Conservation (phyloP, 129 eudicot genomes). For the Chrysanthemum lavandulifolium region DNA sequence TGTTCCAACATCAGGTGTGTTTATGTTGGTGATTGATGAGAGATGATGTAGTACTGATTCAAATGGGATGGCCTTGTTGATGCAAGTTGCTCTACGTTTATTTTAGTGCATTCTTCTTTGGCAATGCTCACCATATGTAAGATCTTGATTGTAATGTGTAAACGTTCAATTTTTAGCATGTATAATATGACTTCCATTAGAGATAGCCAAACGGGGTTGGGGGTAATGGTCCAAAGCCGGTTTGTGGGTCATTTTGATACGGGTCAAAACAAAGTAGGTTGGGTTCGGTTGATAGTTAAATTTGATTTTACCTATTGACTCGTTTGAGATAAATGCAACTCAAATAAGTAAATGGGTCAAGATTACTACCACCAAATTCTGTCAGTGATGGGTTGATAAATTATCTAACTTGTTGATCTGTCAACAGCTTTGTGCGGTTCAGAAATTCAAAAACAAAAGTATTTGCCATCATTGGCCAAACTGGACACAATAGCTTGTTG, state of each 20-base stretch:
- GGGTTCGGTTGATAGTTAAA: too few relatives aligned
- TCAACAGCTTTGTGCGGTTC: slow-evolving; percentile 82
- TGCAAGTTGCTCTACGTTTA: slow-evolving; percentile 28
- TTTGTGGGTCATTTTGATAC: too few relatives aligned
- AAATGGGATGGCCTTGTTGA: slow-evolving; percentile 47
- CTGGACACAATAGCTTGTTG: slow-evolving; percentile 79
- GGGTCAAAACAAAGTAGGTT: too few relatives aligned
- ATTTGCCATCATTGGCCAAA: slow-evolving; percentile 82
- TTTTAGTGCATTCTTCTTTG: slow-evolving; percentile 94
- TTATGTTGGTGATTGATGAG: slow-evolving; percentile 45
- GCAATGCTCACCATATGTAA: slow-evolving; percentile 97
- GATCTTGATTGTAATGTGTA: slow-evolving; percentile 17
- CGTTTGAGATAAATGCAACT: neutral
- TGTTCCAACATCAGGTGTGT: slow-evolving; percentile 52
- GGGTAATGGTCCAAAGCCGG: too few relatives aligned
- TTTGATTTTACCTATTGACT: too few relatives aligned
- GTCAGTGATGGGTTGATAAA: slow-evolving; percentile 2
- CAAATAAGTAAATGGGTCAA: neutral
- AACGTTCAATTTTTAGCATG: neutral
- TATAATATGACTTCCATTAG: too few relatives aligned
- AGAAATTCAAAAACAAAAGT: slow-evolving; percentile 75
- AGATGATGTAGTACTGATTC: slow-evolving; percentile 50
- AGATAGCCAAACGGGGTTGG: too few relatives aligned
- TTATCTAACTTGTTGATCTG: slow-evolving; percentile 22
- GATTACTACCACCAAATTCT: neutral